Conservation (phyloP, 2,329 filamentous ascomycete species). For the Aspergillus flavus region DNA sequence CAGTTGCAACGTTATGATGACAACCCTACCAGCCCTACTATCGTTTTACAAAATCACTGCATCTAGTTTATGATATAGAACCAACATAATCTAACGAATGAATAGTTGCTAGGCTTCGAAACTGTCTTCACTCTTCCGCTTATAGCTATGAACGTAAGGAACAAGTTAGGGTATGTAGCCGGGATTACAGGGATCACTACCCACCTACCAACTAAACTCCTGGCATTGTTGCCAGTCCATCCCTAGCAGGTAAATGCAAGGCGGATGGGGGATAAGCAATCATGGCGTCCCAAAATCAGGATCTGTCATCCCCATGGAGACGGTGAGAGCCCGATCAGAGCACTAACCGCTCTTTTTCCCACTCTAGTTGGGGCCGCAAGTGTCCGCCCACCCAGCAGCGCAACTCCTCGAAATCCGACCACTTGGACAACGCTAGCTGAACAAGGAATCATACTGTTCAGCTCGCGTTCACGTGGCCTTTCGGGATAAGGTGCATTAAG, state of each 20-base stretch:
- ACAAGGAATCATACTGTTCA: neutral
- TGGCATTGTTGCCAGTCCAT: neutral
- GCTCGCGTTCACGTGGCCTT: neutral
- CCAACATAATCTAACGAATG: constrained; percentile 15
- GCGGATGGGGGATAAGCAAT: neutral
- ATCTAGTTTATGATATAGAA: constrained; percentile 34
- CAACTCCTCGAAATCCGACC: neutral
- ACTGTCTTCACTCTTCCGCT: neutral
- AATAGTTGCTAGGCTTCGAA: neutral
- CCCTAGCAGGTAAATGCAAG: constrained; percentile 1
- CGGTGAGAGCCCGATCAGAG: neutral
- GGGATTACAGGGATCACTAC: neutral
- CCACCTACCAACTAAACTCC: neutral
- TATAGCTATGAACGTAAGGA: neutral
- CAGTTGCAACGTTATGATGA: constrained; percentile 32
- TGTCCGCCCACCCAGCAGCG: neutral
- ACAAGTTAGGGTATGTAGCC: neutral
- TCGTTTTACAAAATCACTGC: constrained; percentile 16
- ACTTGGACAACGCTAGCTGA: neutral
- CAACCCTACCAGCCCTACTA: constrained; percentile 17
- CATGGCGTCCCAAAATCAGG: neutral
- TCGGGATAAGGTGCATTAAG: neutral
- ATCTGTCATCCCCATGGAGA: neutral
- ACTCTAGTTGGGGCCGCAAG: neutral
- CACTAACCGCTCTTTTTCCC: neutral